These are phyloP conservation scores for Solanum hybrid DNA, from an alignment of 305 asterid genomes.

Conservation along the genomic window DNA sequence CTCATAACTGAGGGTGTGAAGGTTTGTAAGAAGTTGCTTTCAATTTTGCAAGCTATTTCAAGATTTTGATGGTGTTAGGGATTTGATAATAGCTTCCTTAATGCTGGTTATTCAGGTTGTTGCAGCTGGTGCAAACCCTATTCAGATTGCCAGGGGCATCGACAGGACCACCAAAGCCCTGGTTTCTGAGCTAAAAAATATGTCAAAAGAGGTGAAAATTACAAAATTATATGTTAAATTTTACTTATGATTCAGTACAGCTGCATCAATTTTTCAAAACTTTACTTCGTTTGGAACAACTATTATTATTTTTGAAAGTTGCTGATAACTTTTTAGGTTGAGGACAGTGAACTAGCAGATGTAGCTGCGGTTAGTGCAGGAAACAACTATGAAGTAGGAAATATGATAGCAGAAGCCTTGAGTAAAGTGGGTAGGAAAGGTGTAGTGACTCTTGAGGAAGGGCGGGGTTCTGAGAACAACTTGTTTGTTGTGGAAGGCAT, in stretches of 20 bases:
- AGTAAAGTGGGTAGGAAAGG: conserved; percentile 92
- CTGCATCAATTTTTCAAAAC: background rate
- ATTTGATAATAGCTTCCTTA: background rate
- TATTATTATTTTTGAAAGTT: background rate
- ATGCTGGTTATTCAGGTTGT: conserved; percentile 34
- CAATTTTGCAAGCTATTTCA: background rate
- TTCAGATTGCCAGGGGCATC: conserved; percentile 49
- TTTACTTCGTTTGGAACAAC: background rate
- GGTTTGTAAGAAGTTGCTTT: conserved; percentile 23
- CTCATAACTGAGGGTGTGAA: conserved; percentile 62
- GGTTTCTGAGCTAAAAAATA: conserved; percentile 36
- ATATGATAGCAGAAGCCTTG: conserved; percentile 87
- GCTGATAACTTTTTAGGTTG: conserved; percentile 31
- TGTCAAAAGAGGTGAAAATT: conserved; percentile 41
- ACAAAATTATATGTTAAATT: background rate
- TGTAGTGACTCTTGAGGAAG: conserved; percentile 93
- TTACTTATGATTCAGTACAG: background rate
- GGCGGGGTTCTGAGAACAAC: conserved; percentile 72
- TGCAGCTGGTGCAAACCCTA: conserved; percentile 60
- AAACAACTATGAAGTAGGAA: conserved; percentile 67
- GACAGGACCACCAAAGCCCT: conserved; percentile 43
- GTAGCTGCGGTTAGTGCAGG: conserved; percentile 87
- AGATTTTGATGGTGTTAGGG: background rate
- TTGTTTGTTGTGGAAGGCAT: conserved; percentile 86
- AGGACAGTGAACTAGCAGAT: conserved; percentile 66